Evolutionary conservation across 768 basidiomycete genomes (phyloP), one percentile per base, ranked within the genome.

Genomic region (Boletus sp.): DNA sequence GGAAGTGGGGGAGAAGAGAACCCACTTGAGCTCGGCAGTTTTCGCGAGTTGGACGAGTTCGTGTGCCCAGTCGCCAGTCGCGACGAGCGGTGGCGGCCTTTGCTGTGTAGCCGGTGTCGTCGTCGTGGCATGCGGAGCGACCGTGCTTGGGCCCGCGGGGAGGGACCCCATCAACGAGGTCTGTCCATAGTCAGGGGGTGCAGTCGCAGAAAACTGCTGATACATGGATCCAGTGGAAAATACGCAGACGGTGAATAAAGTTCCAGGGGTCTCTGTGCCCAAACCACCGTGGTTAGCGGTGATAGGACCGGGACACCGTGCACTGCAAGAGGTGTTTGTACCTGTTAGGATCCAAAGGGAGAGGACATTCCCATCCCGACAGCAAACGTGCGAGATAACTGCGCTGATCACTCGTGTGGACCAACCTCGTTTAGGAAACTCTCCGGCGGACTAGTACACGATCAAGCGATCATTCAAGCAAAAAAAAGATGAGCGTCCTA

Each of bases 11-110:
- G 20, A 58, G 35, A 59, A 33, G 24, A 45, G 39, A 52, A 81
- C 89, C 64, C 70, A 93, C 91, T 93, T 93, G 66, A 93, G 80
- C 69, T 93, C 91, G 9, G 91, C 91, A 1, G 89, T 90, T 75
- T 90, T 92, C 7, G 91, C 91, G 11, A 93, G 80, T 51, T 92
- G 89, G 33, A 93, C 87, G 42, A 93, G 80, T 71, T 91, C 89
- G 64, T 87, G 88, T 29, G 89, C 91, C 91, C 91, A 93, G 71
- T 92, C 90, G 9, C 90, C 91, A 18, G 83, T 86, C 5, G 91
- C 89, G 48, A 93, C 79, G 50, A 91, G 73, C n/a, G 86, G 84
- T 6, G 66, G 64, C n/a, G 73, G 59, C 41, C 68, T 71, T 33
- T 59, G 70, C 20, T 67, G 70, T 45, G 56, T 7, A 28, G 46